Base-by-base conservation (phyloP, 805 yeast species). In the Candida gorgasii region DNA sequence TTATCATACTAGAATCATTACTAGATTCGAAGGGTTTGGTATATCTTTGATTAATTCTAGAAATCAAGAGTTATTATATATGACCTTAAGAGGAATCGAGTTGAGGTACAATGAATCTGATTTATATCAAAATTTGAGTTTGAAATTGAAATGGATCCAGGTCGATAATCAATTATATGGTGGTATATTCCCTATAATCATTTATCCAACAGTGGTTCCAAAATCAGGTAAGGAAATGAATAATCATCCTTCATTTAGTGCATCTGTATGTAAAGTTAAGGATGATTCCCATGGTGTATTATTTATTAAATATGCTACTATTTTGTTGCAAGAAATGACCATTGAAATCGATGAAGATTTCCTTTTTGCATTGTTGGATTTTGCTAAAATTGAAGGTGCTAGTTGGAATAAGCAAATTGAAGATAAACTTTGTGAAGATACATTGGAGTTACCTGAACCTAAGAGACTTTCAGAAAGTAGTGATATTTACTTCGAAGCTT, bases 341-440 rank as follows among this genome's bases (percentile, higher is more conserved):
- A 66, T 93, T 34, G 98, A 93, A 56, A 76, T 92, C 33, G 99
- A 93, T 61, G 99, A 93, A 63, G 97, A 92, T 58, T 89, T 93
- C 61, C 61, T 92, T 50, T 82, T 84, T 59, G 89, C 95, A 0
- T 58, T 90, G 36, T 60, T 90, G 32, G 96, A 89, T 33, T 89
- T 89, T 54, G 75, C 84, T 4, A 84, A 86, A 55, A 66, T 85
- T 27, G 93, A 95, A 0, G 93, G 92, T 1, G 89, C 93, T 0
- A 67, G 82, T n/a, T 84, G 92, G 90, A 76, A 80, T 43, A 54
- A 54, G 13, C 57, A 61, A 35, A 60, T 66, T 11, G 55, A 53
- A 18, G 81, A 78, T 46, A 65, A 57, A 28, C 63, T 88, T 33
- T 81, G 89, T 68, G 89, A 82, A 40, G 82, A 77, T 16, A 61